A percentile compares a stretch with the other conserved stretches of the same genome.
Evolutionary conservation across 495 filamentous ascomycete species (phyloP).

Genomic region (Neurospora sublineolata): DNA sequence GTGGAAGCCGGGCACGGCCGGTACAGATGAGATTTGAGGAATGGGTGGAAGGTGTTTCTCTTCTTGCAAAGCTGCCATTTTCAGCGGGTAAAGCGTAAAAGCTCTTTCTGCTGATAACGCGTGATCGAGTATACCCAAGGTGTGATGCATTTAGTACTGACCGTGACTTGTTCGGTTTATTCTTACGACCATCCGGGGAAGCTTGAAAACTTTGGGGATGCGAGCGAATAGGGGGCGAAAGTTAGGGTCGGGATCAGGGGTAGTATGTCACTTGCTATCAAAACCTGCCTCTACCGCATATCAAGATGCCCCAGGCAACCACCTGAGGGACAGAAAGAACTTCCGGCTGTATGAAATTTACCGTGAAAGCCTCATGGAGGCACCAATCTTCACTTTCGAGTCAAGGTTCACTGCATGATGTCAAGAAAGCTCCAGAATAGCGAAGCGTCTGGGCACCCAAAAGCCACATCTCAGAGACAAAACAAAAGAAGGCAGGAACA

Average conservation of each 20-base stretch:
- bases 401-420: background rate
- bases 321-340: too few relatives aligned
- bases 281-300: background rate
- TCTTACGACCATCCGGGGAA: too few relatives aligned
- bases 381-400: background rate
- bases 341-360: background rate
- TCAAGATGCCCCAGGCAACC: background rate
- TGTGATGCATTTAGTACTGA: too few relatives aligned
- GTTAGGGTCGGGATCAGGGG: background rate
- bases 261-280: background rate
- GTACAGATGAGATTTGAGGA: background rate
- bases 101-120: too few relatives aligned
- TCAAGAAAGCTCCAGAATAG: background rate
- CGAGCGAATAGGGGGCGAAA: background rate
- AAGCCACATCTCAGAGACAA: background rate
- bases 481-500: background rate
- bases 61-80: background rate
- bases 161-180: too few relatives aligned
- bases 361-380: too few relatives aligned
- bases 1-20: too few relatives aligned
- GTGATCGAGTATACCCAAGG: too few relatives aligned
- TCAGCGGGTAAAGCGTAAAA: background rate
- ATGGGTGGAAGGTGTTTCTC: background rate
- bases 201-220: background rate
- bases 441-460: background rate